Percentiles rank a stretch among this genome's conserved stretches.
These are phyloP conservation scores for Arthrobotrys sinensis DNA, from an alignment of 2,329 filamentous ascomycete species.

Conservation along the genomic window DNA sequence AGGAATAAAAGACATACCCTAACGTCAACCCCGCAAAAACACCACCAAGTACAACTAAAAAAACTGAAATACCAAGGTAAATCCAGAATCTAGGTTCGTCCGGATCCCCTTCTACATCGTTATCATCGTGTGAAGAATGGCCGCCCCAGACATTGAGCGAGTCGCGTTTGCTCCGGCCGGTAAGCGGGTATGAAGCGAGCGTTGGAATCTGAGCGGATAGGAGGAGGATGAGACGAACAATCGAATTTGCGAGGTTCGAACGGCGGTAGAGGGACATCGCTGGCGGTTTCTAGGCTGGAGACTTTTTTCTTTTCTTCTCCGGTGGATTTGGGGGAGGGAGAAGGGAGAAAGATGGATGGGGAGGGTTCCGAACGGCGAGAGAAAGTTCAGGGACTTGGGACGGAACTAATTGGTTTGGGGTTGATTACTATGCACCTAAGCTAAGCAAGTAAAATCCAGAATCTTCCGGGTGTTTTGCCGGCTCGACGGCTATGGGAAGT, in stretches of 20 bases:
- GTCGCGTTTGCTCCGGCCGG: constrained; percentile 28
- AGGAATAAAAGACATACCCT: constrained; percentile 72
- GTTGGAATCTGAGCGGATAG: constrained; percentile 57
- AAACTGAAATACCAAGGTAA: constrained; percentile 82
- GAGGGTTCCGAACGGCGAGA: constrained; percentile 27
- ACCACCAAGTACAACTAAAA: constrained; percentile 87
- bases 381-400: not conserved
- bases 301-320: not conserved
- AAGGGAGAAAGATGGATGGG: constrained; percentile 15
- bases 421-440: not conserved
- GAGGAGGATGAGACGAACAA: constrained; percentile 41
- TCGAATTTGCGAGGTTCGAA: constrained; percentile 40
- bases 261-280: constrained; percentile 40
- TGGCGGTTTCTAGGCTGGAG: no score
- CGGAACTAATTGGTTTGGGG: not conserved
- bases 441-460: not conserved
- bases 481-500: not conserved
- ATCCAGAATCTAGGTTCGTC: constrained; percentile 81
- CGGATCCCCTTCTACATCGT: constrained; percentile 67
- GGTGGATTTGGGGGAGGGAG: not conserved
- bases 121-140: constrained; percentile 28
- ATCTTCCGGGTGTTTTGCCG: not conserved
- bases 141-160: constrained; percentile 36
- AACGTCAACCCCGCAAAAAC: constrained; percentile 96
- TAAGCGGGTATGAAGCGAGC: constrained; percentile 50